phyloP scores from a whole-genome alignment of 495 filamentous ascomycete genomes.

The Rostrohypoxylon terebratum region DNA sequence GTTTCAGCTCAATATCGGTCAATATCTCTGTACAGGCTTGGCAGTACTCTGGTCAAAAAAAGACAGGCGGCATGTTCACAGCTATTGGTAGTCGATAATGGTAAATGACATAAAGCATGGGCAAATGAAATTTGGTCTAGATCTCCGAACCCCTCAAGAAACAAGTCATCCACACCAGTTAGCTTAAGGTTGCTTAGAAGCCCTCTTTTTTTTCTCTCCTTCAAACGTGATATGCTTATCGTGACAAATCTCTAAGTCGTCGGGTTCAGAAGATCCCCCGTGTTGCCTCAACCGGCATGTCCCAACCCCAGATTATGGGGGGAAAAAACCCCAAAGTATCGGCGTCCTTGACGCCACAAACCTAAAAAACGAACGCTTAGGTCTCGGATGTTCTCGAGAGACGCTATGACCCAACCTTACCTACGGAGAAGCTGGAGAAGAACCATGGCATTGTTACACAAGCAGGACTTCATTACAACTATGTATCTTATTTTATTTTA shows the following conservation, averaged over 20 bases:
- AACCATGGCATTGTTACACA: constrained; percentile 21
- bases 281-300: constrained; percentile 24
- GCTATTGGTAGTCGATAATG: constrained; percentile 45
- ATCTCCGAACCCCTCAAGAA: constrained; percentile 24
- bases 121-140: constrained; percentile 41
- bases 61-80: constrained; percentile 39
- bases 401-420: constrained; percentile 10
- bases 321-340: constrained; percentile 11
- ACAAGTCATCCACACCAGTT: constrained; percentile 8
- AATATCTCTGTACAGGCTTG: constrained; percentile 47
- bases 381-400: background rate
- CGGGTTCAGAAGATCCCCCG: constrained; percentile 40
- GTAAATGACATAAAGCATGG: constrained; percentile 40
- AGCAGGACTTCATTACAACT: constrained; percentile 21
- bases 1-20: constrained; percentile 43
- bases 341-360: constrained; percentile 17
- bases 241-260: constrained; percentile 29
- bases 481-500: background rate
- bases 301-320: constrained; percentile 32
- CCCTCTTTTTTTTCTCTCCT: background rate
- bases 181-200: background rate
- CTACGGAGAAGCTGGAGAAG: constrained; percentile 11
- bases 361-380: background rate
- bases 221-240: constrained; percentile 23
- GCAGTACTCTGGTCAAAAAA: constrained; percentile 44